Evolutionary conservation across 108 stramenopile species (phyloP), one percentile per base, ranked within the genome.

Genomic region (Cyclotella baltica): DNA sequence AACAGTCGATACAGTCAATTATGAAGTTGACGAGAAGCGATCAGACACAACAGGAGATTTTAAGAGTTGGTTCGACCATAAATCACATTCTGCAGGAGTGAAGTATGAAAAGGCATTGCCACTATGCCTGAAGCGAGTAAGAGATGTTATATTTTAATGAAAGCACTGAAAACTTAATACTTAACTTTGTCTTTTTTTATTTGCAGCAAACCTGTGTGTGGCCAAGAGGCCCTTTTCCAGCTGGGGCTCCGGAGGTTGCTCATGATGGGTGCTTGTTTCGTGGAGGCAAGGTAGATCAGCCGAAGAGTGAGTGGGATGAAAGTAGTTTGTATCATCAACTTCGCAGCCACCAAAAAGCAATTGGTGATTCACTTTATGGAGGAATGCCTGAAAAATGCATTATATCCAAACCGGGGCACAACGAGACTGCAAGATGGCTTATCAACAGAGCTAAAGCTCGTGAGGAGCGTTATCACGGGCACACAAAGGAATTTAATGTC

Each of bases 201-300:
- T 52, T 52, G 6, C 30, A 58, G 57, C 57, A 58, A 58, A 58
- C 57, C 18, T 58, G 57, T 58, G 30, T 58, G 4, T 58, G 57
- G 57, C 30, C 57, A 30, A 58, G 30, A 31, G 57, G 57, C 29
- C 57, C 57, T 4, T 31, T 31, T 31, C 57, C 57, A 30, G 29
- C 57, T 58, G 57, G 57, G 28, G 57, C 27, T 58, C 29, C 30
- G 6, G 28, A 2, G 30, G 57, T 58, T 58, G 57, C 57, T 58
- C 57, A 58, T 58, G 57, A 58, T 30, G 57, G 57, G 19, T 58
- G 57, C 30, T 30, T 65, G 36, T 65, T 65, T 65, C 46, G 64
- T 11, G 64, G 64, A 25, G 64, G 64, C 5, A 46, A 4, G 6
- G 10, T 46, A 5, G 22, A 47, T 15, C 34, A 65, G 19, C 4